phyloP scores from a whole-genome alignment of 2,329 filamentous ascomycete genomes.

The Purpureocillium takamizusanense region DNA sequence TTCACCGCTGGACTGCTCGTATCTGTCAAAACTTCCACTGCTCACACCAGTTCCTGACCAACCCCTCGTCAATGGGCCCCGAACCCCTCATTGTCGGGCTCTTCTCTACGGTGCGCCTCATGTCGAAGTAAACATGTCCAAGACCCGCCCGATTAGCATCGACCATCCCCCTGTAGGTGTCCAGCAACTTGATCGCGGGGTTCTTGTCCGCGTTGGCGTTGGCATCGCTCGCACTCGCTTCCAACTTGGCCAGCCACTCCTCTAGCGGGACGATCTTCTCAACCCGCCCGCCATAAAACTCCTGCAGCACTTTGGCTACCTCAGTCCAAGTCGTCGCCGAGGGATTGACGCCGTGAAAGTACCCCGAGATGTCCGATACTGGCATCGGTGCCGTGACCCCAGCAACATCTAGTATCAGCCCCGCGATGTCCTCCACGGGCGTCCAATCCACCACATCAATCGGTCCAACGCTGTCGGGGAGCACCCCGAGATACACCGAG shows the following conservation, averaged over 20 bases:
- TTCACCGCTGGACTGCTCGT: no score
- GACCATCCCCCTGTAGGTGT: constrained; percentile 31
- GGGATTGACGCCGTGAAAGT: constrained; percentile 43
- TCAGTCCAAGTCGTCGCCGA: constrained; percentile 26
- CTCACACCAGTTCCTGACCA: no score
- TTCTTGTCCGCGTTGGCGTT: constrained; percentile 30
- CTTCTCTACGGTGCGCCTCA: no score
- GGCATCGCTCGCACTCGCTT: constrained; percentile 24
- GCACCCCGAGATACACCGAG: constrained; percentile 35
- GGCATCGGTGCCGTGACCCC: constrained; percentile 18
- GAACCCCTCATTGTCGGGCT: neutral
- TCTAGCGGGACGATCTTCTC: constrained; percentile 26
- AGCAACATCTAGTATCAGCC: constrained; percentile 35
- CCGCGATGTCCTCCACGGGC: constrained; percentile 38
- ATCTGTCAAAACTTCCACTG: neutral
- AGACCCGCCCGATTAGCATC: no score
- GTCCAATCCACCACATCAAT: constrained; percentile 43
- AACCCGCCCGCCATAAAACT: constrained; percentile 29
- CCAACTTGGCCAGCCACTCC: constrained; percentile 36
- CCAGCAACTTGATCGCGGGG: constrained; percentile 42
- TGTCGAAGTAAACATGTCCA: no score
- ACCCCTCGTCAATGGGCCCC: neutral
- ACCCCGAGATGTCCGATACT: constrained; percentile 19
- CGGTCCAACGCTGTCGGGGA: constrained; percentile 36
- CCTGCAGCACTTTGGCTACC: constrained; percentile 29